Conservation (phyloP, 352 stramenopile species). For the Phytophthora macrochlamydospora region DNA sequence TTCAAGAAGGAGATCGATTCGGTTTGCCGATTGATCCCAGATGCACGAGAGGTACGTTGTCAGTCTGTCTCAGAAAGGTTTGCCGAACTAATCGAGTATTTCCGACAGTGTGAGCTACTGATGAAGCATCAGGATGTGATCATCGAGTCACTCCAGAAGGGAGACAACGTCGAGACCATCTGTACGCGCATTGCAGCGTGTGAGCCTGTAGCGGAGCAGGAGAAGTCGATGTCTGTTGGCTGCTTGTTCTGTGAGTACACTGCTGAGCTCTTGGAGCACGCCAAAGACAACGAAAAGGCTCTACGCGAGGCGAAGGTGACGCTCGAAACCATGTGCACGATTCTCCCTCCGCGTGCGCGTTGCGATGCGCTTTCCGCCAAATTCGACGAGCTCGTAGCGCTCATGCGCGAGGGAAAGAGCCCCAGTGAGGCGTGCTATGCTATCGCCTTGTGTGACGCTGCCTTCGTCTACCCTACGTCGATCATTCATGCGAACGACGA, state of each 20-base stretch:
- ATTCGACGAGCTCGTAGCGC: conserved; percentile 72
- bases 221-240: conserved; percentile 57
- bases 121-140: conserved; percentile 58
- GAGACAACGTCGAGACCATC: conserved; percentile 55
- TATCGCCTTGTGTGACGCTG: conserved; percentile 58
- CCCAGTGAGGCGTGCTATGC: conserved; percentile 62
- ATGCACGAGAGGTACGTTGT: conserved; percentile 43
- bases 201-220: conserved; percentile 13
- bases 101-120: conserved; percentile 55
- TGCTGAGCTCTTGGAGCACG: conserved; percentile 56
- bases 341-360: conserved; percentile 61
- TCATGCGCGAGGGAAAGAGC: conserved; percentile 63
- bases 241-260: conserved; percentile 86
- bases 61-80: not conserved
- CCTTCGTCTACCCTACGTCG: conserved; percentile 36
- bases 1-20: conserved; percentile 57
- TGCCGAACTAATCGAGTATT: not conserved
- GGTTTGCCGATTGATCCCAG: conserved; percentile 64
- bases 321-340: conserved; percentile 77
- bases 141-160: conserved; percentile 54
- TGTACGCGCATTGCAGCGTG: conserved; percentile 58
- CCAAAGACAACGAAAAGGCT: conserved; percentile 51
- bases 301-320: conserved; percentile 69
- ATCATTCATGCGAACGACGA: conserved; percentile 19
- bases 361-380: conserved; percentile 76